A percentile compares a stretch with the other conserved stretches of the same genome.
Evolutionary conservation across 2,329 filamentous ascomycete species (phyloP).

Genomic region (Pseudopyrenochaeta lycopersici): DNA sequence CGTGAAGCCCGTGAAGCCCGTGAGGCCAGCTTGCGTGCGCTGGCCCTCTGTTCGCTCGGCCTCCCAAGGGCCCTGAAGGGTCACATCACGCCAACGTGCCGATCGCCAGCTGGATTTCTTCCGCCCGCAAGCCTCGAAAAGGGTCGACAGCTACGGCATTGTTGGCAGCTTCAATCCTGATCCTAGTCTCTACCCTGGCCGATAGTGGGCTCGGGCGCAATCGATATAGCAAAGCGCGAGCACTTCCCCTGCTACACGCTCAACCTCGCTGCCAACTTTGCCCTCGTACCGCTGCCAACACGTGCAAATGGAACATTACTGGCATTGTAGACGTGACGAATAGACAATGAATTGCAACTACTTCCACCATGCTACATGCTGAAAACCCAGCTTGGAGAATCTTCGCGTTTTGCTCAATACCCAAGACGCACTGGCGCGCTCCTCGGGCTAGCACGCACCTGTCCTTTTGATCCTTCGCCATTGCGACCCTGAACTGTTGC

Average conservation of each 20-base stretch:
- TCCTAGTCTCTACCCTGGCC: slow-evolving; percentile 16
- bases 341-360: no score
- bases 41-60: slow-evolving; percentile 1
- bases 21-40: neutral
- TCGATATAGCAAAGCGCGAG: slow-evolving; percentile 15
- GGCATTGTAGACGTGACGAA: no score
- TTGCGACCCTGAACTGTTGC: slow-evolving; percentile 18
- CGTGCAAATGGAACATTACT: neutral
- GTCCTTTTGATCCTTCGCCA: slow-evolving; percentile 7
- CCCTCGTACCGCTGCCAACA: neutral
- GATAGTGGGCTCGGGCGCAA: slow-evolving; percentile 20
- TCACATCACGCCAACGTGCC: slow-evolving; percentile 24
- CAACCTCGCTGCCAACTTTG: slow-evolving; percentile 16
- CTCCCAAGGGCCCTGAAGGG: neutral
- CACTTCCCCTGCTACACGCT: slow-evolving; percentile 12
- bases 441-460: no score
- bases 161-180: slow-evolving; percentile 20
- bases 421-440: no score
- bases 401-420: no score
- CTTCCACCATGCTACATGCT: no score
- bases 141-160: slow-evolving; percentile 3
- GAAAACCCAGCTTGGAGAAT: no score
- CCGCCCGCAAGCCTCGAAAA: slow-evolving; percentile 10
- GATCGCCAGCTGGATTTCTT: slow-evolving; percentile 19
- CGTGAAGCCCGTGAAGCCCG: no score